A percentile compares a stretch with the other conserved stretches of the same genome.
Evolutionary conservation across 768 basidiomycete genomes (phyloP).

Genomic region (Clitopilus passeckerianus): DNA sequence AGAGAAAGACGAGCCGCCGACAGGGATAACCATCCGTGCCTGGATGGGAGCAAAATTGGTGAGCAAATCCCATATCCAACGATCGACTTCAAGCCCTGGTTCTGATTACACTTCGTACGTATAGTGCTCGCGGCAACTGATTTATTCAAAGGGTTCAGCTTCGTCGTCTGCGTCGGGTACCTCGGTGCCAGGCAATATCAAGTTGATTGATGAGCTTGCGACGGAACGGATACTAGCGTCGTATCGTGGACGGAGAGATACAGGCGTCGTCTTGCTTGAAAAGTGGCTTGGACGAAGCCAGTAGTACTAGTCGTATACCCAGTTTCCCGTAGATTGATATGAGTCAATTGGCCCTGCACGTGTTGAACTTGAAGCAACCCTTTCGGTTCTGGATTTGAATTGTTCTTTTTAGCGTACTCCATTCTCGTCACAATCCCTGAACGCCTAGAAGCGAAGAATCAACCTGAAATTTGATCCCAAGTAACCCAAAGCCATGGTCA

Average conservation of each 20-base stretch:
- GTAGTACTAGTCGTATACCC: background rate
- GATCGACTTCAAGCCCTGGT: too few species aligned
- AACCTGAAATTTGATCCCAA: slow-evolving; percentile 1
- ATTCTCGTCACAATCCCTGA: background rate
- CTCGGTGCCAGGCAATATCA: slow-evolving; percentile 47
- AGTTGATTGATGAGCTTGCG: slow-evolving; percentile 63
- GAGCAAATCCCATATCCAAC: slow-evolving; percentile 17
- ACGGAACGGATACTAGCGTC: slow-evolving; percentile 64
- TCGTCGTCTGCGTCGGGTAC: slow-evolving; percentile 61
- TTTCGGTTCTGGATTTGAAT: background rate
- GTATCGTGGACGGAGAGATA: slow-evolving; percentile 46
- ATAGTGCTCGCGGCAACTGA: slow-evolving; percentile 59
- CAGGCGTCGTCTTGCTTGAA: slow-evolving; percentile 37
- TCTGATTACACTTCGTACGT: background rate
- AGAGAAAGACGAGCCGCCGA: slow-evolving; percentile 33
- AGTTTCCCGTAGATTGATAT: background rate
- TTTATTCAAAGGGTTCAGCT: slow-evolving; percentile 26
- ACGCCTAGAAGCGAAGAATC: slow-evolving; percentile 1
- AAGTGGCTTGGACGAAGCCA: slow-evolving; percentile 9
- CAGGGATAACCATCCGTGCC: slow-evolving; percentile 61
- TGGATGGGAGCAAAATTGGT: slow-evolving; percentile 87
- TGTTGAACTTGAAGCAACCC: background rate
- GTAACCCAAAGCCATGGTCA: background rate
- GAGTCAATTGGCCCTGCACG: background rate
- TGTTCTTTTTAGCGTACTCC: background rate